Evolutionary conservation across 225 moss, liverwort and hornwort species (phyloP), one percentile per base, ranked within the genome.

Genomic region (Pseudoscleropodium purum): DNA sequence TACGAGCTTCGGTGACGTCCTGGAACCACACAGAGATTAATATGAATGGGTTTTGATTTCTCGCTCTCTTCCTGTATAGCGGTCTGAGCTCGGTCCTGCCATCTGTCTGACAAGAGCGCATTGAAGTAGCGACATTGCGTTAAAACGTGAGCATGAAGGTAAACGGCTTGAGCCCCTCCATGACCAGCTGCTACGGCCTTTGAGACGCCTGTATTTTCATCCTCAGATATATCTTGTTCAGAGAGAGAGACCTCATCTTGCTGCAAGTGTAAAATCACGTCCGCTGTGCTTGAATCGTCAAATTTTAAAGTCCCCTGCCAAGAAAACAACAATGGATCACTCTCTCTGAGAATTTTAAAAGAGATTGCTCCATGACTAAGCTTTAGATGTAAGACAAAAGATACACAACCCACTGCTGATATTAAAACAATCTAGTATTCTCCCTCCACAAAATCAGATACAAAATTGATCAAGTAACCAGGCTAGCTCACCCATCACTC

Each of bases 91-190:
- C 64, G 91, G 49, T 96, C 94, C 82, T 93, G 95, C 97, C 98
- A 98, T 73, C 98, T 93, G 61, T 95, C 94, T 56, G 98, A 98
- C 43, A 98, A 95, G 56, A 95, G 96, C 18, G 97, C 95, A 89
- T 94, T 92, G 90, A 98, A 98, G 85, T 98, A 98, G 61, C 98
- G 95, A 81, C 98, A 92, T 82, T 95, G 96, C 26, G 62, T 88
- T 87, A 98, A 75, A 75, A 96, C 92, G 57, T 91, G 92, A 66
- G 93, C 90, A 87, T 98, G 98, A 64, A 96, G 90, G 61, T 95
- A 86, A 74, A 96, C 75, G n/a, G 69, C 86, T 33, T 72, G 84
- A 81, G 79, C 68, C 65, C 51, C 79, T 88, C 81, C 85, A 69
- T 83, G 68, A 83, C 61, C 63, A 49, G 31, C 56, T 86, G 37